Percentiles rank a stretch among this genome's conserved stretches.
phyloP scores from a whole-genome alignment of 139 green algal species.

The Ettlia oleoabundans region DNA sequence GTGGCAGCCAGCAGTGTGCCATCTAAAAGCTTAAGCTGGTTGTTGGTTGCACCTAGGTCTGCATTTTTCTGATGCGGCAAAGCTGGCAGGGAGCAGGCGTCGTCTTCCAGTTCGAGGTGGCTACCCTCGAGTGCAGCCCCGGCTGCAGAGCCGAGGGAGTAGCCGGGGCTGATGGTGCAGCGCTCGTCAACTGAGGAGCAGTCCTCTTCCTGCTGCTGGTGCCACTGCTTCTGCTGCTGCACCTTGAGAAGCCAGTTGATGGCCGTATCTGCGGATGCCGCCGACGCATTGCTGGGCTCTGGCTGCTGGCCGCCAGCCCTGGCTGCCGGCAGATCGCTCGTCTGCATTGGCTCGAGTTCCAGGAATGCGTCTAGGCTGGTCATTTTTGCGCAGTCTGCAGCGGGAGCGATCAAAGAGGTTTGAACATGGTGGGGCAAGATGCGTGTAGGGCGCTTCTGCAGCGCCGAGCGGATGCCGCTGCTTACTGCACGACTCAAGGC shows the following conservation, averaged over 20 bases:
- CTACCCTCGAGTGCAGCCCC: neutral
- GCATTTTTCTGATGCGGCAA: neutral
- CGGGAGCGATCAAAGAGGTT: neutral
- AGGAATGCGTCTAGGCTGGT: neutral
- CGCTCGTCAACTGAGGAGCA: neutral
- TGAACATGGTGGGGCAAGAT: too few relatives aligned
- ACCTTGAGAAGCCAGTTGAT: neutral
- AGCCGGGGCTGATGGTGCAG: constrained; percentile 13
- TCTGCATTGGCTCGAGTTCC: neutral
- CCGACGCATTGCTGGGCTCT: neutral
- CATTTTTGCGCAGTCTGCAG: neutral
- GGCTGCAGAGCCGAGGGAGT: neutral
- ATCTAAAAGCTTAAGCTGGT: neutral
- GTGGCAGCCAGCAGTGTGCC: neutral
- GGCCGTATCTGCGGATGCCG: neutral
- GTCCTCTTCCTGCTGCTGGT: neutral
- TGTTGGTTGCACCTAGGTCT: neutral
- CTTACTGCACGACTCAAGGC: too few relatives aligned
- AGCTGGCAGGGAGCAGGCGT: constrained; percentile 1
- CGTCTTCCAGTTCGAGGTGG: constrained; percentile 21
- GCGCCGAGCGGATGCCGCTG: too few relatives aligned
- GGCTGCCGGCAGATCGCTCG: neutral
- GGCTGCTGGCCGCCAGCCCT: neutral
- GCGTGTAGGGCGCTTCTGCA: too few relatives aligned
- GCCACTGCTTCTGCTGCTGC: neutral